Evolutionary conservation across 1,284 basidiomycete species (phyloP).

Genomic region (Boletus holoroseus): DNA sequence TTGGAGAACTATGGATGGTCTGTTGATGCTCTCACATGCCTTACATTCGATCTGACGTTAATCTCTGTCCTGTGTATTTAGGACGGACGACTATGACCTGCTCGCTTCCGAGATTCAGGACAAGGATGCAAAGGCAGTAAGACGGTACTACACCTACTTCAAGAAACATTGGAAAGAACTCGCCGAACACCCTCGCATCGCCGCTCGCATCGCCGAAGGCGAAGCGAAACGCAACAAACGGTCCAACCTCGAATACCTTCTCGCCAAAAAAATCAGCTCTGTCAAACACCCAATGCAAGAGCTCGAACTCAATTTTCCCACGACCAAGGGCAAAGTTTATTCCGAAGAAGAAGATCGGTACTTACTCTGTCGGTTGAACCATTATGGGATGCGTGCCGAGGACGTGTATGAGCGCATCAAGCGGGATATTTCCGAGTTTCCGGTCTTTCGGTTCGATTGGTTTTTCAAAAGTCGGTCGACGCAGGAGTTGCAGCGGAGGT

Average conservation of each 20-base stretch:
- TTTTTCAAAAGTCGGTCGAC: constrained; percentile 96
- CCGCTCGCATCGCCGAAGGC: constrained; percentile 75
- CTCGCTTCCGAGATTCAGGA: constrained; percentile 85
- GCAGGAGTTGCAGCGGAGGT: constrained; percentile 85
- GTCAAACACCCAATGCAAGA: constrained; percentile 91
- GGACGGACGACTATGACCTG: constrained; percentile 68
- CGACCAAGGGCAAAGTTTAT: constrained; percentile 94
- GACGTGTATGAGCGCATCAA: constrained; percentile 96
- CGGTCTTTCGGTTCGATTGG: constrained; percentile 98
- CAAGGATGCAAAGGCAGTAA: constrained; percentile 79
- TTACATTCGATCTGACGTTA: not conserved
- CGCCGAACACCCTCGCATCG: constrained; percentile 76
- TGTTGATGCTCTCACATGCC: constrained; percentile 17
- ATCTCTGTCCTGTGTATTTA: constrained; percentile 36
- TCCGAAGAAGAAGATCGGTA: constrained; percentile 97
- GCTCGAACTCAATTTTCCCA: constrained; percentile 88
- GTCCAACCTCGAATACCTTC: constrained; percentile 73
- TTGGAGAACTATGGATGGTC: constrained; percentile 86
- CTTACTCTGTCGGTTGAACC: constrained; percentile 83
- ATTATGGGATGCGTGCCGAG: constrained; percentile 89
- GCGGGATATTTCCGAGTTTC: constrained; percentile 92
- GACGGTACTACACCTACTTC: constrained; percentile 81
- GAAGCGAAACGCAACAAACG: constrained; percentile 85
- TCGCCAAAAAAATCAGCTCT: constrained; percentile 75
- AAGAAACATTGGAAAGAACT: constrained; percentile 83